Evolutionary conservation across 2,329 filamentous ascomycete species (phyloP), one percentile per base, ranked within the genome.

Genomic region (Endoconidiophora polonica): DNA sequence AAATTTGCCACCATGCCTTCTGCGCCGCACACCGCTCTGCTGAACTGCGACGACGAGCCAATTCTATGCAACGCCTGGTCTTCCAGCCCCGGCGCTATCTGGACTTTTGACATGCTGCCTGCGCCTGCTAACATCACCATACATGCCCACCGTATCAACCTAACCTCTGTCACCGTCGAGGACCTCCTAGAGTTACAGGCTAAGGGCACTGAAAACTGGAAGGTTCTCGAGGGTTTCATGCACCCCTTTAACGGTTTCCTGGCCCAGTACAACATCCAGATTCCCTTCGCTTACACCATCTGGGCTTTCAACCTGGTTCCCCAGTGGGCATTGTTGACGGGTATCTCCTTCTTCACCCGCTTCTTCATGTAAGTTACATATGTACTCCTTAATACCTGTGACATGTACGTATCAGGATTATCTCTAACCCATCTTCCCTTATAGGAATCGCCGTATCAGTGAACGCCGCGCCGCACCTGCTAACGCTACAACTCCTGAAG

Each of bases 271-370:
- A 72, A 74, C 55, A 58, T 86, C 26, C 68, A 73, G 29, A 65
- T 82, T 48, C 80, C 81, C 38, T 64, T 81, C 41, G 84, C 73
- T 52, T 87, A 84, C 61, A 57, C 73, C 47, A 69, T 86, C 57
- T 86, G 77, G 75, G 70, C 69, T 56, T 77, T 83, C 59, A 71
- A 73, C 58, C 65, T 81, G 45, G 65, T 86, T 52, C 75, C 83
- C 52, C 78, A 80, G 68, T 90, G 84, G 84, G 65, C 77, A 50
- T 79, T 86, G 60, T 88, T 90, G 84, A 71, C 90, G 57, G 61
- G 76, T 45, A 71, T 90, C 57, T 84, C 80, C 48, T 78, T 88
- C 62, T 59, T 82, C 55, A 86, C 79, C 71, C 74, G 83, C 61
- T 74, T 70, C 52, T 74, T 88, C 64, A 86, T 88, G 84, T 86